phyloP scores from a whole-genome alignment of 139 green algal genomes.

The Chlamydomonas sphaeroides region DNA sequence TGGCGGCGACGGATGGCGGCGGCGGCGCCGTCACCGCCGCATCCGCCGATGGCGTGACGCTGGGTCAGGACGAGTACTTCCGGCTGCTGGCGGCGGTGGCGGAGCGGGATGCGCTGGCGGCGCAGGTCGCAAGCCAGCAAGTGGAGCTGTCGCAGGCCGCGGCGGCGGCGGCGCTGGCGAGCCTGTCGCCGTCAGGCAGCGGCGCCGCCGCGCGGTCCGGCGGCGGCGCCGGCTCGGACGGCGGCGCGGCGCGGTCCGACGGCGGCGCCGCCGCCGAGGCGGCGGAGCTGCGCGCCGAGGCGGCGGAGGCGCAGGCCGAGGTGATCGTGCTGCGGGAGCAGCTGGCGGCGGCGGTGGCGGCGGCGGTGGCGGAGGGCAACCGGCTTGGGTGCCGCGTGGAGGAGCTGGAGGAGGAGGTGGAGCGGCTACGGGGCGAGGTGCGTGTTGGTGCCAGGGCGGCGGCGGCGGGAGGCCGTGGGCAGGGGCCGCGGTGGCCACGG shows the following conservation, averaged over 20 bases:
- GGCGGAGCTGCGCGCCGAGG: background rate
- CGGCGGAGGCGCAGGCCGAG: background rate
- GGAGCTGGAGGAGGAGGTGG: slow-evolving; percentile 30
- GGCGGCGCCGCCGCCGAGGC: background rate
- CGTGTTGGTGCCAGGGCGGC: background rate
- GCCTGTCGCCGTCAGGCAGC: background rate
- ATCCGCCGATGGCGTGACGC: background rate
- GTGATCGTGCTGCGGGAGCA: slow-evolving; percentile 13
- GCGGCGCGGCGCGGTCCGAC: background rate
- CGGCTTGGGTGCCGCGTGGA: background rate
- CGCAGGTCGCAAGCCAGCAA: background rate
- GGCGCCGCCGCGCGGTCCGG: no score
- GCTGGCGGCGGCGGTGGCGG: slow-evolving; percentile 21
- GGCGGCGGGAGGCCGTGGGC: background rate
- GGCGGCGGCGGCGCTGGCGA: no score
- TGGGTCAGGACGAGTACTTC: background rate
- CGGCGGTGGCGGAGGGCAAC: slow-evolving; percentile 6
- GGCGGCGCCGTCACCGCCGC: no score
- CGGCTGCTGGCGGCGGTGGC: background rate
- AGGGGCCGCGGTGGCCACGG: background rate
- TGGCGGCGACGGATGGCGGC: no score
- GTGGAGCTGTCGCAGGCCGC: background rate
- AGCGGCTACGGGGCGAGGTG: background rate
- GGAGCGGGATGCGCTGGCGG: background rate
- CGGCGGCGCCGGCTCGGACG: background rate